A percentile compares a stretch with the other conserved stretches of the same genome.
These are phyloP conservation scores for Nitzschia sp. DNA, from an alignment of 108 stramenopile species.

Conservation along the genomic window DNA sequence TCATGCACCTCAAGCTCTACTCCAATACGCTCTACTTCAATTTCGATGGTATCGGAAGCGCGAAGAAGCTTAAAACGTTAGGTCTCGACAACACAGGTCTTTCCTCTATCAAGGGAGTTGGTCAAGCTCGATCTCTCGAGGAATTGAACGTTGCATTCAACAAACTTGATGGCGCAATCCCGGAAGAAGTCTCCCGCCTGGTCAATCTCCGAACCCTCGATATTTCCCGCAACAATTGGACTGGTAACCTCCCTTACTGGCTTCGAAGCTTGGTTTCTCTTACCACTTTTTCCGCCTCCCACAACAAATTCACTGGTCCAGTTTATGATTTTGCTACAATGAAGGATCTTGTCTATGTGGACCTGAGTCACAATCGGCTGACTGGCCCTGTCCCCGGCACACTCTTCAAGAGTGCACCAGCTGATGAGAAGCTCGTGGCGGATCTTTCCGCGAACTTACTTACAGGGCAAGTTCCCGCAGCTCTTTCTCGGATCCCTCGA, in stretches of 20 bases:
- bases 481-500: constrained; percentile 28
- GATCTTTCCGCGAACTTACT: constrained; percentile 48
- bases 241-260: constrained; percentile 14
- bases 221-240: constrained; percentile 20
- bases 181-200: constrained; percentile 39
- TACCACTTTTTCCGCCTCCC: constrained; percentile 11
- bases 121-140: constrained; percentile 41
- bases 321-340: constrained; percentile 10
- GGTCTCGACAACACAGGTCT: constrained; percentile 44
- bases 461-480: constrained; percentile 54
- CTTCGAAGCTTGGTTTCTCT: constrained; percentile 10
- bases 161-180: constrained; percentile 46
- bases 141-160: constrained; percentile 51
- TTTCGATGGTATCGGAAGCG: constrained; percentile 31
- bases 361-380: constrained; percentile 25
- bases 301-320: constrained; percentile 24
- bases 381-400: constrained; percentile 18
- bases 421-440: constrained; percentile 19
- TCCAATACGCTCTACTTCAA: constrained; percentile 41
- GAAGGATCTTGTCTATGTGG: constrained; percentile 17
- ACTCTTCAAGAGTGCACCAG: constrained; percentile 1
- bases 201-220: constrained; percentile 19
- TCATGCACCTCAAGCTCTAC: constrained; percentile 40
- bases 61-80: constrained; percentile 37
- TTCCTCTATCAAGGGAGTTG: constrained; percentile 41